Base-by-base conservation (phyloP, 1,139 yeast genomes). In the Sugiyamaella xylanicola region DNA sequence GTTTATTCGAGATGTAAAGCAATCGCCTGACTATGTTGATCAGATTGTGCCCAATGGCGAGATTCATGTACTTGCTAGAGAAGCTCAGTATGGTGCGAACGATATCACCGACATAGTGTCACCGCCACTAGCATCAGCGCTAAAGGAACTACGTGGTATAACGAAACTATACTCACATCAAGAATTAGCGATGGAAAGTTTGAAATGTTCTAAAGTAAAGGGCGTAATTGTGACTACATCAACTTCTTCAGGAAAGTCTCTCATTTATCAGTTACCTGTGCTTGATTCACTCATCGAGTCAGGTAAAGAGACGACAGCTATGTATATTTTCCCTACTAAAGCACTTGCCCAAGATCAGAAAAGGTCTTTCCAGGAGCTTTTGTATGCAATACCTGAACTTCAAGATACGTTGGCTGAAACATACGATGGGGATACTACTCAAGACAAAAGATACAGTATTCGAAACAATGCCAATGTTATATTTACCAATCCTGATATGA, bases 321-420 rank as follows among this genome's bases (percentile, higher is more conserved):
- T 95, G 74, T 90, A 88, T 64, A 84, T 93, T 7, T 93, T 93
- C 65, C 99, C 99, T 1, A 93, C 99, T 0, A 93, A 93, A 66
- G 99, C 99, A 0, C 75, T 93, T 48, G 98, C 99, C 0, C 99
- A 93, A 68, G 99, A 93, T 74, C 99, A 93, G 71, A 86, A 85
- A 65, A 76, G 96, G 51, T 85, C 96, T 13, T 75, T 95, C 54
- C 77, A 79, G 52, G 82, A 80, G 32, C 74, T 91, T n/a, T 73
- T 89, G 25, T 51, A 61, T 42, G 66, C 63, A 8, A 59, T 59
- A 8, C 51, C 61, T 9, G 49, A 52, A 9, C 57, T 72, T 2
- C 63, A 63, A 8, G 71, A 72, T 13, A 72, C 81, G 3, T 67
- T 75, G 1, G 87, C 86, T 0, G 92, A 87, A 50, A 88, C 98